Evolutionary conservation across 2,329 filamentous ascomycete genomes (phyloP).

Genomic region (Bisporella sp.): DNA sequence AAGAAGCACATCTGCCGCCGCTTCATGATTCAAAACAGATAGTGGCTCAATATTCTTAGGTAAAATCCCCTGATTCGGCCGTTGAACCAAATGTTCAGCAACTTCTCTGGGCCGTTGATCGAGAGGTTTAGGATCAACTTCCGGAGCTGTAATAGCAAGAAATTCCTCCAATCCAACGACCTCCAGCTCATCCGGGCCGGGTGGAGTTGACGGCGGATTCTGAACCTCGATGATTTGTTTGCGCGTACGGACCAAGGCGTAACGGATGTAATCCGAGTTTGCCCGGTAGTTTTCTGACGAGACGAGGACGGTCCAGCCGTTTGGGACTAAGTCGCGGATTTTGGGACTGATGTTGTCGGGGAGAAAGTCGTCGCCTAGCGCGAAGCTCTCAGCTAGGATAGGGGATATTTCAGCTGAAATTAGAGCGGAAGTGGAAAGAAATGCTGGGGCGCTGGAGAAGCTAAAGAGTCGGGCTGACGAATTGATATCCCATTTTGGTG

Average conservation of each 20-base stretch:
- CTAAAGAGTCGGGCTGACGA: too few relatives aligned
- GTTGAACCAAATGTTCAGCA: neutral
- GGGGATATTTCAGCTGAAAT: too few relatives aligned
- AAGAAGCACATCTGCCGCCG: neutral
- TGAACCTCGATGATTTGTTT: neutral
- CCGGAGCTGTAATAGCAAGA: neutral
- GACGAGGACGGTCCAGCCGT: conserved; percentile 1
- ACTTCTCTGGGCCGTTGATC: neutral
- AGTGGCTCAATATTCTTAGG: neutral
- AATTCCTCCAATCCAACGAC: conserved; percentile 2
- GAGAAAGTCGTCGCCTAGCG: too few relatives aligned
- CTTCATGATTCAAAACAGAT: neutral
- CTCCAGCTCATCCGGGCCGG: neutral
- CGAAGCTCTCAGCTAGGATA: too few relatives aligned
- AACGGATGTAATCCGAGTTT: neutral
- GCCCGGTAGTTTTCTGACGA: neutral
- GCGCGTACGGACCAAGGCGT: neutral
- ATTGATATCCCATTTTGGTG: too few relatives aligned
- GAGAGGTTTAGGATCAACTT: neutral
- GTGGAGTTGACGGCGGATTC: neutral
- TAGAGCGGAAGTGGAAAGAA: too few relatives aligned
- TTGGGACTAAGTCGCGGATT: too few relatives aligned
- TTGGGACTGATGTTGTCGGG: too few relatives aligned
- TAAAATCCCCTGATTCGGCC: neutral
- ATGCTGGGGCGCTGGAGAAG: too few relatives aligned